phyloP scores from a whole-genome alignment of 208 protist genomes.

The Crithidia thermophila region DNA sequence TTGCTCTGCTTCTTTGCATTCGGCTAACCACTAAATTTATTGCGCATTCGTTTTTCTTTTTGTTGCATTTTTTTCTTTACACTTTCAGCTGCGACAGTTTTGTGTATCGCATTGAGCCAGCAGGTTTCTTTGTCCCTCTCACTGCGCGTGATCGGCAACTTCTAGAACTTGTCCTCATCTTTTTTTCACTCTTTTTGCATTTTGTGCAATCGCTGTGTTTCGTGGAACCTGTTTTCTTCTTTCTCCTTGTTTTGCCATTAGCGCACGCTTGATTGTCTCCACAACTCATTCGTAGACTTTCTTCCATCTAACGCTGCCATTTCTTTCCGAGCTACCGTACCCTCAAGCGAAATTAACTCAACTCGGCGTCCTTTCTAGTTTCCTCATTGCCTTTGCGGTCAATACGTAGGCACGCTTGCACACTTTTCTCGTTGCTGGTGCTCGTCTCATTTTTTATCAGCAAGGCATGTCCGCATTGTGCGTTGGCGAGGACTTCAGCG shows the following conservation, averaged over 20 bases:
- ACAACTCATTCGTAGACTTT: too few species aligned
- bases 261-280: too few species aligned
- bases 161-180: not conserved
- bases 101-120: not conserved
- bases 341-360: too few species aligned
- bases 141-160: not conserved
- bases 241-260: too few species aligned
- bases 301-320: not conserved
- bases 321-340: too few species aligned
- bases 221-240: too few species aligned
- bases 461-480: constrained; percentile 23
- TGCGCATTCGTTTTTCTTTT: not conserved
- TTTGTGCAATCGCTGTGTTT: too few species aligned
- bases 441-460: too few species aligned
- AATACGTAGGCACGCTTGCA: too few species aligned
- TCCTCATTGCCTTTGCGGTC: too few species aligned
- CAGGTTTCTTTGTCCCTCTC: not conserved
- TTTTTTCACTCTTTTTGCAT: not conserved
- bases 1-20: not conserved
- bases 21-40: not conserved
- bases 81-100: not conserved
- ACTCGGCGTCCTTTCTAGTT: too few species aligned
- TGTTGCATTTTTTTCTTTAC: constrained; percentile 2
- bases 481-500: constrained; percentile 56
- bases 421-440: too few species aligned